A percentile compares a stretch with the other conserved stretches of the same genome.
phyloP scores from a whole-genome alignment of 2,329 filamentous ascomycete species.

The Colletotrichum lindemuthianum region DNA sequence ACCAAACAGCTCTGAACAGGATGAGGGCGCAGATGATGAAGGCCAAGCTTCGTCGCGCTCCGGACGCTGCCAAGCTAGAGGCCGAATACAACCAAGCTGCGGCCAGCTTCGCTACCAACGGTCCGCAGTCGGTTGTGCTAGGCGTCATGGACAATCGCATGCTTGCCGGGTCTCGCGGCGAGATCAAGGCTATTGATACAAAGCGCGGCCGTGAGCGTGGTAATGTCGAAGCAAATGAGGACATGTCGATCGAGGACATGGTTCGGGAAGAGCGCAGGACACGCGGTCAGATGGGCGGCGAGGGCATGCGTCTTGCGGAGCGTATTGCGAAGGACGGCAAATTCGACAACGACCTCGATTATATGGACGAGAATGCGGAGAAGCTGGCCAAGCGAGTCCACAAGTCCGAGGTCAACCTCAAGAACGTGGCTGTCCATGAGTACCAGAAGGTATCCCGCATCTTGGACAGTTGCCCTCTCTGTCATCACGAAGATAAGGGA shows the following conservation, averaged over 20 bases:
- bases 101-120: constrained; percentile 65
- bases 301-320: constrained; percentile 85
- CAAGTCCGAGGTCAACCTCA: constrained; percentile 87
- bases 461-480: constrained; percentile 88
- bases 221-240: constrained; percentile 87
- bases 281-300: constrained; percentile 78
- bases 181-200: constrained; percentile 81
- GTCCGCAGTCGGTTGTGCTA: constrained; percentile 79
- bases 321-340: constrained; percentile 93
- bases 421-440: constrained; percentile 86
- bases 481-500: constrained; percentile 85
- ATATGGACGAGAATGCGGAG: constrained; percentile 95
- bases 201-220: constrained; percentile 88
- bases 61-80: constrained; percentile 81
- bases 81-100: constrained; percentile 83
- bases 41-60: constrained; percentile 83
- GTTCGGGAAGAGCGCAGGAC: constrained; percentile 92
- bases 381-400: constrained; percentile 89
- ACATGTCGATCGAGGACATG: constrained; percentile 98
- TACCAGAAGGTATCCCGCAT: constrained; percentile 90
- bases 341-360: constrained; percentile 92
- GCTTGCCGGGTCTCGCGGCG: constrained; percentile 77
- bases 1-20: constrained; percentile 85
- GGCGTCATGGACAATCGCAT: constrained; percentile 90
- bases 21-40: constrained; percentile 96